phyloP scores from a whole-genome alignment of 2,329 filamentous ascomycete species.

The Neonectria sp. region DNA sequence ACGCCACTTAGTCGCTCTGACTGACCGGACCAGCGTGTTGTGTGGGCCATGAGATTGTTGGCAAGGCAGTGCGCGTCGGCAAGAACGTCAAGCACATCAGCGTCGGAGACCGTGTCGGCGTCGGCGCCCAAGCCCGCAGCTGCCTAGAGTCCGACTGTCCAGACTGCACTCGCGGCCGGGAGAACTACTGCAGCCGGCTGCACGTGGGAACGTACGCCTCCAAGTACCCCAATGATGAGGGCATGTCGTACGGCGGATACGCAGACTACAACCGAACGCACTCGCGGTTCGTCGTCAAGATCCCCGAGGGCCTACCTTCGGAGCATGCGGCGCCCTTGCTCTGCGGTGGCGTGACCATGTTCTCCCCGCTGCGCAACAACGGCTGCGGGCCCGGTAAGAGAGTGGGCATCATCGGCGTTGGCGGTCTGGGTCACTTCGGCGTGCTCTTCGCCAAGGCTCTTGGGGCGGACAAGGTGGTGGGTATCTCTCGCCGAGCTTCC shows the following conservation, averaged over 20 bases:
- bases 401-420: conserved; percentile 77
- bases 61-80: conserved; percentile 70
- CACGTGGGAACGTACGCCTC: conserved; percentile 71
- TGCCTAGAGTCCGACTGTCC: conserved; percentile 31
- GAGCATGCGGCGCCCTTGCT: conserved; percentile 81
- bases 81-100: conserved; percentile 64
- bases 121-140: conserved; percentile 42
- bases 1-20: neutral
- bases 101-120: conserved; percentile 71
- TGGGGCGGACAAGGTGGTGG: conserved; percentile 71
- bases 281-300: conserved; percentile 68
- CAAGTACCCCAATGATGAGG: conserved; percentile 68
- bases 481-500: conserved; percentile 66
- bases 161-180: conserved; percentile 63
- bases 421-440: conserved; percentile 78
- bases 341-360: conserved; percentile 86
- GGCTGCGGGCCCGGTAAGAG: conserved; percentile 76
- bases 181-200: conserved; percentile 77
- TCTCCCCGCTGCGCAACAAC: conserved; percentile 67
- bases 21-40: conserved; percentile 58
- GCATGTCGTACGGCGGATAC: conserved; percentile 75
- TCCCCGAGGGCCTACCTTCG: conserved; percentile 77
- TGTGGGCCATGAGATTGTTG: conserved; percentile 78
- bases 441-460: conserved; percentile 78
- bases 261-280: conserved; percentile 51